Base-by-base conservation (phyloP, 2,329 filamentous ascomycete genomes). In the Intubia oerlemansii region DNA sequence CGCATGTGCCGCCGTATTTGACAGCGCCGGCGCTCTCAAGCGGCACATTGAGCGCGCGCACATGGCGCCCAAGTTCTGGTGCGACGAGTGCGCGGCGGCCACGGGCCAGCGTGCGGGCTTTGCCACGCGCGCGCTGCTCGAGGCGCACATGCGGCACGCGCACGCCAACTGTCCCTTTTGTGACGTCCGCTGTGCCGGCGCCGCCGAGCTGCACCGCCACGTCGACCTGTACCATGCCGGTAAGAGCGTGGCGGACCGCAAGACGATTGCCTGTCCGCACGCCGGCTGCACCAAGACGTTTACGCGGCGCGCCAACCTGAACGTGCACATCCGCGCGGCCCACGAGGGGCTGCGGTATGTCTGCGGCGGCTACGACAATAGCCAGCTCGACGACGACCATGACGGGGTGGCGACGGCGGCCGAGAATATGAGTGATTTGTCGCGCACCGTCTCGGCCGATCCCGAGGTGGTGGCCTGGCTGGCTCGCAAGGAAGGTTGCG, bases 141-240 rank as follows among this genome's bases (percentile, higher is more conserved):
- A 80, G 44, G 55, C 60, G 3, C 85, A 95, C 45, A 68, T 81
- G 39, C 66, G 65, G 24, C 62, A 63, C 28, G 67, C 66, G 16
- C 85, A 93, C 57, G 46, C 80, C 54, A 43, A 67, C 52, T 95
- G 85, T 47, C 53, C 66, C 23, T 71, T 77, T 39, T 93, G 85
- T 44, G 64, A 73, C 7, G 60, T 68, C 29, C 62, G 59, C 30
- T 88, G 71, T 44, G 59, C 59, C 4, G 71, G 68, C 11, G 62
- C 69, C 35, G 64, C 64, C 38, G 68, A 75, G 24, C 56, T 90
- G 10, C 68, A 79, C 33, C 65, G 66, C 26, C 85, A 93, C 50
- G 57, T 88, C 26, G 80, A 91, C 40, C 66, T 74, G 35, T 56
- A 72, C 32, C 84, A 93, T 49, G 69, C 71, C 1, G 64, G 62